These are phyloP conservation scores for Phytomonas francai DNA, from an alignment of 208 protist genomes.

Conservation along the genomic window DNA sequence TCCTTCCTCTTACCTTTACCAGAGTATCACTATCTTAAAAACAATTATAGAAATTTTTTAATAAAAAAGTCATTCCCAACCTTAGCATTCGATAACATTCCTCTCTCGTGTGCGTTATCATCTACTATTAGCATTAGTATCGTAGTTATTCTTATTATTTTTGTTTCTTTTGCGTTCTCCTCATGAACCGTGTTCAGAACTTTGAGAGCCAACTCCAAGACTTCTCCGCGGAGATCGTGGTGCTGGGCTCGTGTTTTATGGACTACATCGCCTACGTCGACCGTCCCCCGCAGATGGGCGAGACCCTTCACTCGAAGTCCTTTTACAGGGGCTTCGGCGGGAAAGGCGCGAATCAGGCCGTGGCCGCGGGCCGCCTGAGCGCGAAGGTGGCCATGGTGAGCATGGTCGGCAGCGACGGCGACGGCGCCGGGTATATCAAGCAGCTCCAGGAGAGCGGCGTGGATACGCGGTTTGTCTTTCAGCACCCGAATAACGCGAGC, in stretches of 20 bases:
- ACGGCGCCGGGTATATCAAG: constrained; percentile 77
- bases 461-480: constrained; percentile 59
- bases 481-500: constrained; percentile 32
- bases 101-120: no score
- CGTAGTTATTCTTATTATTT: no score
- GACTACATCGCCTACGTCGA: constrained; percentile 89
- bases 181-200: constrained; percentile 47
- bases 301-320: constrained; percentile 84
- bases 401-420: constrained; percentile 82
- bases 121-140: no score
- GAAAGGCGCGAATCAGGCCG: constrained; percentile 92
- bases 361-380: constrained; percentile 75
- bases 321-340: constrained; percentile 90
- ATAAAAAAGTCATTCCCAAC: no score
- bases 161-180: not conserved
- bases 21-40: not conserved
- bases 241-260: constrained; percentile 88
- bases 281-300: constrained; percentile 80
- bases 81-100: not conserved
- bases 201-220: constrained; percentile 30
- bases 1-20: not conserved
- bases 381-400: constrained; percentile 78
- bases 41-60: no score
- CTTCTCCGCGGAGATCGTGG: constrained; percentile 54
- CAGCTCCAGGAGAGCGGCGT: constrained; percentile 78